Conservation (phyloP, 805 yeast species). For the Saccharomycopsis fodiens region DNA sequence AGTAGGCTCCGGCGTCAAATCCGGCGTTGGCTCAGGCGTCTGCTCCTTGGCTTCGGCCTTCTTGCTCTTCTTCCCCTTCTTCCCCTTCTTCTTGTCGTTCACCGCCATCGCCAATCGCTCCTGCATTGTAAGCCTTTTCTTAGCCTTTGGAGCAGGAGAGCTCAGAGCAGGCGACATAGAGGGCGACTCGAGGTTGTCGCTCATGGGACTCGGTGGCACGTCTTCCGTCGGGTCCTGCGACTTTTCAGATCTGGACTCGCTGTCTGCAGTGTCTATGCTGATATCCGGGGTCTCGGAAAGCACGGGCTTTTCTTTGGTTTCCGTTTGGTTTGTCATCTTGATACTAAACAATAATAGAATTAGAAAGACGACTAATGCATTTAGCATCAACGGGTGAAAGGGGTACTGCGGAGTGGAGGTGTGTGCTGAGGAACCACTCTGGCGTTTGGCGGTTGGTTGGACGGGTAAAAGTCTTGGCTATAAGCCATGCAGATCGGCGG, state of each 20-base stretch:
- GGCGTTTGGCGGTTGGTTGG: not conserved
- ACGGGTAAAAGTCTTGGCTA: not conserved
- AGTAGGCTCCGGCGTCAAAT: not conserved
- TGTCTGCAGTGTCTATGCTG: too few relatives aligned
- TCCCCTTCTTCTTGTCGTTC: slow-evolving; percentile 31
- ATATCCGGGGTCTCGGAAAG: too few relatives aligned
- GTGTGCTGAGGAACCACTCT: not conserved
- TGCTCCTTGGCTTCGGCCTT: slow-evolving; percentile 17
- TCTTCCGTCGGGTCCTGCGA: too few relatives aligned
- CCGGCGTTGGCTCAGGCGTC: too few relatives aligned
- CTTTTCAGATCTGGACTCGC: too few relatives aligned
- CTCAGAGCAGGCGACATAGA: slow-evolving; percentile 3
- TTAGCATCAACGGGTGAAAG: not conserved
- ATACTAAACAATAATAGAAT: not conserved
- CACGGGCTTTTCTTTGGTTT: not conserved
- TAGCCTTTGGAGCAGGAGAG: slow-evolving; percentile 23
- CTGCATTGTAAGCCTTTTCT: slow-evolving; percentile 67
- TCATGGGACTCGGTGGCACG: too few relatives aligned
- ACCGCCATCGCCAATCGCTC: slow-evolving; percentile 85
- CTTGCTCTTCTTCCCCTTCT: slow-evolving; percentile 27
- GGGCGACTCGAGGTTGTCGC: too few relatives aligned
- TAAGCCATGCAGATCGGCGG: not conserved
- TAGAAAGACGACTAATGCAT: not conserved
- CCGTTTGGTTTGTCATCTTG: not conserved
- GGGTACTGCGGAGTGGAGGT: not conserved